Conservation (phyloP, 1,284 basidiomycete genomes). For the Pascua sp. region DNA sequence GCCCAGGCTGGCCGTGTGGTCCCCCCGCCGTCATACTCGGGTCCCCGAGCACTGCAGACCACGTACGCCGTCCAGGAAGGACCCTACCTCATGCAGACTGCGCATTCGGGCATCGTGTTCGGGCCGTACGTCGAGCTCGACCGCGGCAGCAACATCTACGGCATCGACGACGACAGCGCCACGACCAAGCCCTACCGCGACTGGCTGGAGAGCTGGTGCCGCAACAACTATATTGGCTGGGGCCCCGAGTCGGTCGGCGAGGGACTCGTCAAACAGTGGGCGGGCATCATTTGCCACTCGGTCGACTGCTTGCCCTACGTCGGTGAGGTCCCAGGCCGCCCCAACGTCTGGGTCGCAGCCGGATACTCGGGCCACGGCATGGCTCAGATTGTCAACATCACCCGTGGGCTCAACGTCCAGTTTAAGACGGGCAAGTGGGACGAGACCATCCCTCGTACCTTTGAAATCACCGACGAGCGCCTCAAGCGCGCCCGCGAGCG, state of each 20-base stretch:
- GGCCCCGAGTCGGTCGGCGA: conserved; percentile 24
- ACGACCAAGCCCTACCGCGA: conserved; percentile 1
- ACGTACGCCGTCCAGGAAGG: conserved; percentile 26
- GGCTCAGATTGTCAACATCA: conserved; percentile 24
- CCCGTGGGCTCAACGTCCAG: conserved; percentile 19
- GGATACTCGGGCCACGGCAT: conserved; percentile 20
- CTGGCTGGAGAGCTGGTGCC: conserved; percentile 14
- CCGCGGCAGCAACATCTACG: conserved; percentile 7
- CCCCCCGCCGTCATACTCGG: conserved; percentile 22
- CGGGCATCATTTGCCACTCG: conserved; percentile 28
- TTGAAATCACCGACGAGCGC: conserved; percentile 7
- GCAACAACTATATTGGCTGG: conserved; percentile 24
- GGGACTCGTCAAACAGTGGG: conserved; percentile 13
- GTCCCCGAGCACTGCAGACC: conserved; percentile 9
- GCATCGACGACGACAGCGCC: conserved; percentile 16
- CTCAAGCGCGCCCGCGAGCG: background rate
- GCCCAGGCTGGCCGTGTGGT: conserved; percentile 28
- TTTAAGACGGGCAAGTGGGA: conserved; percentile 21
- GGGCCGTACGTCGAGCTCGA: conserved; percentile 16
- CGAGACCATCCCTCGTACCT: conserved; percentile 4
- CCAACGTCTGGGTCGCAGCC: conserved; percentile 17
- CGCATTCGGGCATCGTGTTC: conserved; percentile 23
- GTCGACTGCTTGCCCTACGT: conserved; percentile 29
- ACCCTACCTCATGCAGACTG: conserved; percentile 29
- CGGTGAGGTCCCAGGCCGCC: conserved; percentile 21